phyloP scores from a whole-genome alignment of 257 asterid species.

The Apocynum venetum region DNA sequence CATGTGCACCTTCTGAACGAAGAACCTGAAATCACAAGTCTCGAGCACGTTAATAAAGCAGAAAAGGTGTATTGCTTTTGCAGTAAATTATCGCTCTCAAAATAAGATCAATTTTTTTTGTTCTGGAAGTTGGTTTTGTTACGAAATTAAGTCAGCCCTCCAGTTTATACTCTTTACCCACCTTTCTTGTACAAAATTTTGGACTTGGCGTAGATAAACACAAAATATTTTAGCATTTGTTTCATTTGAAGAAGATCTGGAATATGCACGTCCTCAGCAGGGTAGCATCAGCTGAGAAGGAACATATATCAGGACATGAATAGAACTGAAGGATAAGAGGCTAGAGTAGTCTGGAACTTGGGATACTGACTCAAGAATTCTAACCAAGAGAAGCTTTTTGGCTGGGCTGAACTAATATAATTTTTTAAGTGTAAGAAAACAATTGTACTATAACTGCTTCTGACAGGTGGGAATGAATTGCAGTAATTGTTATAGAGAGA shows the following conservation, averaged over 20 bases:
- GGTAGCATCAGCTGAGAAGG: no score
- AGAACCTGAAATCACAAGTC: slow-evolving; percentile 58
- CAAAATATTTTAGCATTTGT: not conserved
- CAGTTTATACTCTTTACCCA: not conserved
- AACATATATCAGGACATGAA: no score
- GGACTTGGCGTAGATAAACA: not conserved
- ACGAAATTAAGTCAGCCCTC: not conserved
- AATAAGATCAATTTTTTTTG: not conserved
- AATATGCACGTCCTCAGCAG: not conserved
- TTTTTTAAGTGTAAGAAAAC: not conserved
- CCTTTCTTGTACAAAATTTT: not conserved
- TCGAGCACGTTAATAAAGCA: not conserved
- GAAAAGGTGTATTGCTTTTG: not conserved
- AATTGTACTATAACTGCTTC: not conserved
- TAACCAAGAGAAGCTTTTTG: not conserved
- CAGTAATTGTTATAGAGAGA: not conserved
- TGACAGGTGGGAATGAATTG: not conserved
- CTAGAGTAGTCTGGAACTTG: not conserved
- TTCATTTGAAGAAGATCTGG: not conserved
- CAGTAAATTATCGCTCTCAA: not conserved
- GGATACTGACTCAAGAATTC: not conserved
- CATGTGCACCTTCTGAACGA: slow-evolving; percentile 78
- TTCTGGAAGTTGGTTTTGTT: not conserved
- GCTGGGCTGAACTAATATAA: not conserved
- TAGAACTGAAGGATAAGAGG: no score